Conservation (phyloP, 768 basidiomycete genomes). For the Pulveroboletus ravenelii region DNA sequence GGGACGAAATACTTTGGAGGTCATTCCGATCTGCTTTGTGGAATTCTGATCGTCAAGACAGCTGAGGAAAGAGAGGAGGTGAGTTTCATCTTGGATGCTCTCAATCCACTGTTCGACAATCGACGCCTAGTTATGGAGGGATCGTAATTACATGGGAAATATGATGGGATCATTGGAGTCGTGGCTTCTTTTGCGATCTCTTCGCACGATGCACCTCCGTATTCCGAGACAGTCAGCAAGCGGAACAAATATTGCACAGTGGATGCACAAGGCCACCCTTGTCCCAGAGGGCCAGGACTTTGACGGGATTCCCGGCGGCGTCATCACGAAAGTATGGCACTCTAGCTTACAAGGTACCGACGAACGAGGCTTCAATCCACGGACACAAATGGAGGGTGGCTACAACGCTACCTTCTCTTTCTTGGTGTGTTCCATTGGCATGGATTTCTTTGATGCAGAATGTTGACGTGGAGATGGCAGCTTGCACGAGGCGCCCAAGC, state of each 20-base stretch:
- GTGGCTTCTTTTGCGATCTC: conserved; percentile 79
- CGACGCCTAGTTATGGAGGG: conserved; percentile 49
- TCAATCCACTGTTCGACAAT: not conserved
- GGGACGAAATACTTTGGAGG: conserved; percentile 86
- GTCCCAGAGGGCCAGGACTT: conserved; percentile 45
- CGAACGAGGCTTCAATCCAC: conserved; percentile 57
- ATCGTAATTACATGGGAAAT: conserved; percentile 60
- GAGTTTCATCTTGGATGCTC: conserved; percentile 11
- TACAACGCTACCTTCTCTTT: conserved; percentile 74
- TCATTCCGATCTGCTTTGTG: conserved; percentile 77
- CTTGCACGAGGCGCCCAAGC: conserved; percentile 50
- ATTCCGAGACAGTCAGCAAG: conserved; percentile 70
- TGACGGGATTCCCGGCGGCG: conserved; percentile 67
- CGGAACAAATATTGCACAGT: conserved; percentile 66
- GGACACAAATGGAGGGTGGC: conserved; percentile 69
- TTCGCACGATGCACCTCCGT: conserved; percentile 79
- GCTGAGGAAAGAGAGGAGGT: conserved; percentile 63
- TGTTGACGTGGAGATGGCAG: conserved; percentile 30
- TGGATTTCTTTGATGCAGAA: not conserved
- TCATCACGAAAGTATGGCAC: conserved; percentile 67
- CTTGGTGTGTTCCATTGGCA: conserved; percentile 37
- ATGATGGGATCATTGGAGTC: conserved; percentile 76
- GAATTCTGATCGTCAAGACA: conserved; percentile 68
- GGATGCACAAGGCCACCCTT: conserved; percentile 53
- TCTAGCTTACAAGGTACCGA: conserved; percentile 68